Base-by-base conservation (phyloP, 2,329 filamentous ascomycete genomes). In the Ophiostoma fasciatum region DNA sequence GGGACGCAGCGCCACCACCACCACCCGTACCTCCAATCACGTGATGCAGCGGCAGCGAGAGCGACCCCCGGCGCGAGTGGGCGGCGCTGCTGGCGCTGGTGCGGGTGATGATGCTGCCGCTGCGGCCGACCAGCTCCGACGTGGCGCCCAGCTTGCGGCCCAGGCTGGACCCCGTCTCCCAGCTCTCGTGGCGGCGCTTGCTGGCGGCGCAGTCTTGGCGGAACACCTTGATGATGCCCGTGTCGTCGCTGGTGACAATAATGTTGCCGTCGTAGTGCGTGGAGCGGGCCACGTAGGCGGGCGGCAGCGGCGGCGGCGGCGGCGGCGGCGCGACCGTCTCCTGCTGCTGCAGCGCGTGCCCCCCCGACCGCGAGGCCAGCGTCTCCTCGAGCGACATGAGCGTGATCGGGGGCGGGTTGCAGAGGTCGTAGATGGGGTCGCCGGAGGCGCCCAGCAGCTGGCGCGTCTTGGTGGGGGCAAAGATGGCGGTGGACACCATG, bases 341-440 rank as follows among this genome's bases (percentile, higher is more conserved):
- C 22, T 38, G 40, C 21, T 35, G 10, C n/a, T n/a, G n/a, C n/a
- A n/a, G n/a, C n/a, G n/a, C n/a, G n/a, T n/a, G n/a, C n/a, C n/a
- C n/a, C 18, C 31, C 41, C 18, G 42, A 48, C 47, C 49, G 59
- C 46, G 49, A 50, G 30, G n/a, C 48, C 39, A 40, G 61, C 49
- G 32, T 58, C 48, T 90, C 82, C 15, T 78, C 74, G 19, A 77
- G 69, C 45, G 79, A 85, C 42, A 87, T 65, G 14, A 96, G 64
- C 7, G 75, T 87, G 13, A 96, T 75, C 0, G 88, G 85, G 0
- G 88, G 90, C 5, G 90, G 90, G 48, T 96, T 96, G 63, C 90
- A 96, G 1, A 96, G 66, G 48, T 94, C 87, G 54, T 85, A 98
- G n/a, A 98, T 72, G 2, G 90, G 87, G 52, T 98, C 87, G 37